These are phyloP conservation scores for Monilinia polystroma DNA, from an alignment of 2,329 filamentous ascomycete genomes.

Conservation along the genomic window DNA sequence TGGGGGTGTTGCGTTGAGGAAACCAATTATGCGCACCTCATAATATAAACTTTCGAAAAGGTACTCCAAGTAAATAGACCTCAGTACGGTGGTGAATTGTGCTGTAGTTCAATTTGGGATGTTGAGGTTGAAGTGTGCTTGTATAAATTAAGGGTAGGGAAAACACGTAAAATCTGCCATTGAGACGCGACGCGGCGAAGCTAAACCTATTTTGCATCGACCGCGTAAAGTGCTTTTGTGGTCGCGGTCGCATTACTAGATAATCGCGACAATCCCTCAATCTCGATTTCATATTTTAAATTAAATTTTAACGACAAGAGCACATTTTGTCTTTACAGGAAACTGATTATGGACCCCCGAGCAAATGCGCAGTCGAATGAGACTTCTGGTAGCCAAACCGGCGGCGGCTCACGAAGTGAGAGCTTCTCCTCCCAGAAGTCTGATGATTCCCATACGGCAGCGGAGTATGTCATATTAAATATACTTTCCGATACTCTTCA, in stretches of 20 bases:
- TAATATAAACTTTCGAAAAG: not conserved
- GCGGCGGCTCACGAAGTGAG: slow-evolving; percentile 47
- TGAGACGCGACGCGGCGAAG: slow-evolving; percentile 11
- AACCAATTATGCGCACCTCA: slow-evolving; percentile 35
- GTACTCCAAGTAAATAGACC: not conserved
- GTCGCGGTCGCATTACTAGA: slow-evolving; percentile 12
- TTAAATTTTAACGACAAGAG: not conserved
- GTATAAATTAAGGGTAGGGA: slow-evolving; percentile 12
- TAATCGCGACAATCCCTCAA: slow-evolving; percentile 2
- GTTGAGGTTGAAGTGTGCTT: slow-evolving; percentile 14
- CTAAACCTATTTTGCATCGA: slow-evolving; percentile 9
- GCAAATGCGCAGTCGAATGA: slow-evolving; percentile 1
- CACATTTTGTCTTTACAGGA: not conserved
- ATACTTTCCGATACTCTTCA: slow-evolving; percentile 6
- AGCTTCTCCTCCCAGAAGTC: slow-evolving; percentile 57
- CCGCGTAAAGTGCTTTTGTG: slow-evolving; percentile 31
- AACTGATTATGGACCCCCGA: slow-evolving; percentile 1
- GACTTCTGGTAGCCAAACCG: slow-evolving; percentile 26
- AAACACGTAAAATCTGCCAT: slow-evolving; percentile 15
- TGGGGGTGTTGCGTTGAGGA: not conserved
- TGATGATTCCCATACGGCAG: slow-evolving; percentile 54
- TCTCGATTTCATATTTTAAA: not conserved
- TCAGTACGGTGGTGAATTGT: slow-evolving; percentile 5
- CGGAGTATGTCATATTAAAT: slow-evolving; percentile 39
- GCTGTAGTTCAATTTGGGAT: slow-evolving; percentile 3